These are phyloP conservation scores for Exophiala alcalophila DNA, from an alignment of 2,329 filamentous ascomycete genomes.

Conservation along the genomic window DNA sequence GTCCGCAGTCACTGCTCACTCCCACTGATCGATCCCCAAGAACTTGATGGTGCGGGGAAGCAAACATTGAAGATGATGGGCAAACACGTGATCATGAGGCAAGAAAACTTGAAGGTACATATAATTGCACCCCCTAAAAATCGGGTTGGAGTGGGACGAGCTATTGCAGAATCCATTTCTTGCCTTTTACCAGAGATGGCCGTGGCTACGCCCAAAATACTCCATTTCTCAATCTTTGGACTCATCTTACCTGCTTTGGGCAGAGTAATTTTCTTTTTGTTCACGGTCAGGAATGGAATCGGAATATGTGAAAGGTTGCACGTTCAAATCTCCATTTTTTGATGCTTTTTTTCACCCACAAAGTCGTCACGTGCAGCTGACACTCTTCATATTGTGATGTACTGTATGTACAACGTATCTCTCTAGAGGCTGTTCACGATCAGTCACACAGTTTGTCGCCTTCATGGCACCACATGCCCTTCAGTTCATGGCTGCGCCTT, in stretches of 20 bases:
- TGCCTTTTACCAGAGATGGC: slow-evolving; percentile 80
- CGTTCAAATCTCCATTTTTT: not conserved
- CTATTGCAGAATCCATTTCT: slow-evolving; percentile 71
- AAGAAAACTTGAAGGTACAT: slow-evolving; percentile 25
- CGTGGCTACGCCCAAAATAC: slow-evolving; percentile 61
- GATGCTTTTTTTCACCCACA: not conserved
- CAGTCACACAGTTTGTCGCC: no score
- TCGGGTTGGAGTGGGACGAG: slow-evolving; percentile 62
- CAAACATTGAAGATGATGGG: no score
- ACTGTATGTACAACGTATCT: no score
- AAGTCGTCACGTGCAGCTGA: no score
- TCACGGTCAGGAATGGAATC: not conserved
- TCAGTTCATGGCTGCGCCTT: no score
- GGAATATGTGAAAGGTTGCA: not conserved
- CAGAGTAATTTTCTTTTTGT: slow-evolving; percentile 8
- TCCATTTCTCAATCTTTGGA: slow-evolving; percentile 61
- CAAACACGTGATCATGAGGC: no score
- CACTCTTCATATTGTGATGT: no score
- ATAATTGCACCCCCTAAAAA: not conserved
- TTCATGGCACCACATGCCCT: no score
- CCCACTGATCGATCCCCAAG: no score
- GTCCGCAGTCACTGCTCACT: no score
- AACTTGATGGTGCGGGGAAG: no score
- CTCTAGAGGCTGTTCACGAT: no score
- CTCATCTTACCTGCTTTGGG: slow-evolving; percentile 22